Conservation (phyloP, 169 alveolate genomes). For the Toxoplasma gondii region DNA sequence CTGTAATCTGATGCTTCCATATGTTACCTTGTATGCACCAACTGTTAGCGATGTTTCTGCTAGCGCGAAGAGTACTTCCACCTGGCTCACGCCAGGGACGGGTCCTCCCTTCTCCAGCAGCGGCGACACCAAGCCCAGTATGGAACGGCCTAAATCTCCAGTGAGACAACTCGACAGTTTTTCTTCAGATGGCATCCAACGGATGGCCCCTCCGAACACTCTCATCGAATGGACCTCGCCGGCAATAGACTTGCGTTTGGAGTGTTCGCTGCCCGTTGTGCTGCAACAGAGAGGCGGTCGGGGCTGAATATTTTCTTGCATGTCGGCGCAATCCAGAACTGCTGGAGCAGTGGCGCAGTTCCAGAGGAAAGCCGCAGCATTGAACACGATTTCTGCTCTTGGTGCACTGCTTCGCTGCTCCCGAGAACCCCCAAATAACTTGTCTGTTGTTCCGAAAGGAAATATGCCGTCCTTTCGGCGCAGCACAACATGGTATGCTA, state of each 20-base stretch:
- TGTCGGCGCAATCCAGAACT: neutral
- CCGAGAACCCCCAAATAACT: neutral
- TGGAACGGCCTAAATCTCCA: neutral
- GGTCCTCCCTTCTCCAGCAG: neutral
- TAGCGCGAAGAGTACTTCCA: neutral
- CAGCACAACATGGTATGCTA: conserved; percentile 20
- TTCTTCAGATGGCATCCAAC: neutral
- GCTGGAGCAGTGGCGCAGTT: neutral
- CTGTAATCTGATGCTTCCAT: too few species aligned
- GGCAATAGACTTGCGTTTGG: neutral
- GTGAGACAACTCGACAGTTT: neutral
- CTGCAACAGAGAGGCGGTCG: neutral
- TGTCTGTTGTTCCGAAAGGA: neutral
- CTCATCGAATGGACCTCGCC: neutral
- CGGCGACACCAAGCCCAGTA: neutral
- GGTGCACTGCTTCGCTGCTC: neutral
- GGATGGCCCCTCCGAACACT: neutral
- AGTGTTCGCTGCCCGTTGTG: neutral
- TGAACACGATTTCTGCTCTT: neutral
- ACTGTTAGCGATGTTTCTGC: conserved; percentile 5
- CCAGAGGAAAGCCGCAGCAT: neutral
- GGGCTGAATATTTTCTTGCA: neutral
- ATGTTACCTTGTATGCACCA: neutral
- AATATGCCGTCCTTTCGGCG: conserved; percentile 14
- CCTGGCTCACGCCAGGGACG: neutral